Evolutionary conservation across 371 early-diverging fungal species (phyloP).

Genomic region (Apophysomyces variabilis): DNA sequence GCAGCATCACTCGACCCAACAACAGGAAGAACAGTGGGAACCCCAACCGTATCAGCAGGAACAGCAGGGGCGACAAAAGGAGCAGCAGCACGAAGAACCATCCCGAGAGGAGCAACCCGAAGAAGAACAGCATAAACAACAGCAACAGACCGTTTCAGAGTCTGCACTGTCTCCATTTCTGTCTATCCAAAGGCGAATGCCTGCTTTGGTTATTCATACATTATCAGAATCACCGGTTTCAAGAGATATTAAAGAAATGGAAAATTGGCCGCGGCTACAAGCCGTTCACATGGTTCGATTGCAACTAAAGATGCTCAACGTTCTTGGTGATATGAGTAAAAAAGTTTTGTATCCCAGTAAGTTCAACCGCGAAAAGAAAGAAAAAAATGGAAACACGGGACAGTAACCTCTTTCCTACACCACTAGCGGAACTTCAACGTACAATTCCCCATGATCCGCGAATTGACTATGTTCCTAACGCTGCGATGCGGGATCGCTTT

Average conservation of each 20-base stretch:
- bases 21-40: not conserved
- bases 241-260: constrained; percentile 36
- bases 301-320: constrained; percentile 39
- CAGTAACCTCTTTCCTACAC: constrained; percentile 2
- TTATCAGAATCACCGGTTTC: constrained; percentile 30
- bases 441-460: constrained; percentile 49
- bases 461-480: constrained; percentile 42
- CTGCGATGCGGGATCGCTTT: constrained; percentile 40
- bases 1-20: not conserved
- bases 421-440: constrained; percentile 41
- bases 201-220: constrained; percentile 23
- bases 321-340: constrained; percentile 27
- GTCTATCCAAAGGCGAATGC: constrained; percentile 14
- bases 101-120: too few species aligned
- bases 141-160: too few species aligned
- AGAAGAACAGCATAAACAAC: too few species aligned
- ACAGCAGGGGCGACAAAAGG: too few species aligned
- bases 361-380: not conserved
- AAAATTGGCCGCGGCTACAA: constrained; percentile 42
- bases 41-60: too few species aligned
- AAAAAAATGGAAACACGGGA: not conserved
- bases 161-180: too few species aligned
- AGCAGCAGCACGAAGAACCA: too few species aligned
- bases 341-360: constrained; percentile 41
- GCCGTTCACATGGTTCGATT: constrained; percentile 43